These are phyloP conservation scores for Lepidium aucheri DNA, from an alignment of 345 rosid species.

Conservation along the genomic window DNA sequence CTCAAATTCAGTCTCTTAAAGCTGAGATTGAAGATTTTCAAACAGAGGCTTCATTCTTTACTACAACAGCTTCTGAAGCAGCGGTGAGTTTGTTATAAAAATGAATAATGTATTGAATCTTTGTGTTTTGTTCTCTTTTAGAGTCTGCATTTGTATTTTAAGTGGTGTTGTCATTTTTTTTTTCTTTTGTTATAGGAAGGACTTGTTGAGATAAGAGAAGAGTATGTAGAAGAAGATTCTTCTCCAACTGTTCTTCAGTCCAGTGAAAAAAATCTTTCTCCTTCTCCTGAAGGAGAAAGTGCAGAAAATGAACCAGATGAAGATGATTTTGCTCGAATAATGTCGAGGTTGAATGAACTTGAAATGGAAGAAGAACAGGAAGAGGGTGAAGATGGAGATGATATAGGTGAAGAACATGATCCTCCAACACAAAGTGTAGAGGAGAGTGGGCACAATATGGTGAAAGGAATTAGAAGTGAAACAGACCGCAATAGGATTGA, in stretches of 20 bases:
- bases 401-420: conserved; percentile 16
- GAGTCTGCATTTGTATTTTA: background rate
- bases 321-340: conserved; percentile 61
- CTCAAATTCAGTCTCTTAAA: conserved; percentile 52
- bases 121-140: background rate
- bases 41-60: conserved; percentile 73
- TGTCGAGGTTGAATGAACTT: conserved; percentile 84
- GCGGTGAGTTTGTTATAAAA: conserved; percentile 37
- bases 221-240: conserved; percentile 34
- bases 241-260: conserved; percentile 16
- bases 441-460: conserved; percentile 16
- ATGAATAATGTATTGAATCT: background rate
- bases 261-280: conserved; percentile 2
- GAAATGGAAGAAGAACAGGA: conserved; percentile 89
- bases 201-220: conserved; percentile 87
- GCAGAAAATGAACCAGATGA: conserved; percentile 27
- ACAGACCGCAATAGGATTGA: background rate
- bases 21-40: conserved; percentile 65
- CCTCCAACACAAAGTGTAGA: conserved; percentile 6
- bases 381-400: conserved; percentile 35
- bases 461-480: conserved; percentile 12
- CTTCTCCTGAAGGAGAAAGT: conserved; percentile 17
- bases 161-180: background rate
- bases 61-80: conserved; percentile 67
- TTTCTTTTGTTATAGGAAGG: conserved; percentile 67